Base-by-base conservation (phyloP, 2,329 filamentous ascomycete species). In the Xylariaceae sp. region DNA sequence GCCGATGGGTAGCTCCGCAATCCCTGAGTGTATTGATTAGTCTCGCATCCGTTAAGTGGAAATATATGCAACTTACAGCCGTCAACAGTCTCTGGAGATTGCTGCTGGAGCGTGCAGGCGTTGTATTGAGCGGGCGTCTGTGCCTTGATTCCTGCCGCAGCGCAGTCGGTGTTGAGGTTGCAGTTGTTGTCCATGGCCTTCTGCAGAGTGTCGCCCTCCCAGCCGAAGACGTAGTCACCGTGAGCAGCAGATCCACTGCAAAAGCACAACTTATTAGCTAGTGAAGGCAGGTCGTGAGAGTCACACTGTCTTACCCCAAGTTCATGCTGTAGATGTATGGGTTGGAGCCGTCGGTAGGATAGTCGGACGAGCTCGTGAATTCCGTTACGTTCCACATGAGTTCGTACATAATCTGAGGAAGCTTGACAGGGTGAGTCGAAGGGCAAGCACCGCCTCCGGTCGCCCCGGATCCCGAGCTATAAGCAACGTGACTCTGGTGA, bases 211-310 rank as follows among this genome's bases (percentile, higher is more conserved):
- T 76, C 66, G 52, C 67, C 71, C 60, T 76, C 71, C 75, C 75
- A 77, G 49, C 75, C 75, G 59, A 77, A 77, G 53, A 77, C 62
- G 60, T 78, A 78, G 62, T 78, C 75, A 19, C 73, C 75, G 61
- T 77, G 74, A 17, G 73, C 75, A 5, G 73, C 74, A 19, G 72
- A 67, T 30, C 75, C 75, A 35, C 70, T 71, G 5, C 4, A 11
- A 3, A 30, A 7, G 2, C 31, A 19, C 9, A 5, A 9, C 7
- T 43, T 17, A 35, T 32, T 18, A 41, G 11, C 27, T n/a, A 32
- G 7, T 15, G 17, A 35, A 15, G n/a, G 12, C 10, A 17, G 33
- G 12, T 12, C 3, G 35, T 11, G 11, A 32, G 22, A 30, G 5
- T n/a, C 15, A 12, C 5, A 6, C 36, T 5, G 32, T 12, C 67